Percentiles rank a stretch among this genome's conserved stretches.
Conservation (phyloP, 768 basidiomycete genomes). For the Kwoniella europaea region DNA sequence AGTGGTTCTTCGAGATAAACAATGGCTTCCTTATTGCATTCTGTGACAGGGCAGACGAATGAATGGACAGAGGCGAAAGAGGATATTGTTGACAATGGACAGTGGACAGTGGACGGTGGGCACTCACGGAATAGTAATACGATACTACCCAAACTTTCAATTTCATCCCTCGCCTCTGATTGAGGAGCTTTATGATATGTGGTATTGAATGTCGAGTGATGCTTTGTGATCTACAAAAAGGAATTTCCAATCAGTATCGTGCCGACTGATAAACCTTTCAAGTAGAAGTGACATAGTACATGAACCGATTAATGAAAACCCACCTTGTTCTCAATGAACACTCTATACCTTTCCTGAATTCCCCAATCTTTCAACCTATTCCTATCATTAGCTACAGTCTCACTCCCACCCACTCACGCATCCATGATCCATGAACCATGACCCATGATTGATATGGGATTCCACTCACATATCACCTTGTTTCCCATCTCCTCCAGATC, state of each 20-base stretch:
- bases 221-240: conserved; percentile 42
- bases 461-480: conserved; percentile 56
- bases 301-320: conserved; percentile 4
- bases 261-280: neutral
- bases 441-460: no score
- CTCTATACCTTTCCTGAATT: conserved; percentile 47
- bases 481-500: conserved; percentile 54
- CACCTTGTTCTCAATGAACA: conserved; percentile 53
- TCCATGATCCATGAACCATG: no score
- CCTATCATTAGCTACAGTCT: neutral
- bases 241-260: neutral
- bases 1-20: no score
- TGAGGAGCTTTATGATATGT: conserved; percentile 30
- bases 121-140: conserved; percentile 49
- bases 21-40: no score
- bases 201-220: conserved; percentile 35
- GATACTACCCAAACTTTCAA: conserved; percentile 52
- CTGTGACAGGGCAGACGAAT: no score
- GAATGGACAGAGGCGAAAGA: no score
- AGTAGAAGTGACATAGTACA: neutral
- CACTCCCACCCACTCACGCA: no score
- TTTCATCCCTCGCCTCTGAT: conserved; percentile 32
- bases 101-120: neutral
- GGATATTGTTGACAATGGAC: no score
- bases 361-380: conserved; percentile 50